Conservation (phyloP, 1,139 yeast species). For the Candida smagusa region DNA sequence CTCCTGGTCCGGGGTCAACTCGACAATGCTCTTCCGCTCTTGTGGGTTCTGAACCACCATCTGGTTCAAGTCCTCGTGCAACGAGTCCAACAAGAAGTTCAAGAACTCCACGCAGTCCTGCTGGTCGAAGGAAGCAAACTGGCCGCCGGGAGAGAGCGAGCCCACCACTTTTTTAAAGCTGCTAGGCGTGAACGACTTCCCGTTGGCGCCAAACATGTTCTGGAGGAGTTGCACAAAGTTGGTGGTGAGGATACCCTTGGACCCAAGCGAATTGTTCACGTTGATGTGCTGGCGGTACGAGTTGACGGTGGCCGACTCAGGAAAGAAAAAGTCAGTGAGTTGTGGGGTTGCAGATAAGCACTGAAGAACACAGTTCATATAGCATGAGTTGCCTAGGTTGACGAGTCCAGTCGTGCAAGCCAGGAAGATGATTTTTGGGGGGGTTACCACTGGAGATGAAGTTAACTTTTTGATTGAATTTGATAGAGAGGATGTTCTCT, state of each 20-base stretch:
- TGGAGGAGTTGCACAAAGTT: constrained; percentile 66
- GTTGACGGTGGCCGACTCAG: constrained; percentile 15
- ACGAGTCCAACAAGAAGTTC: constrained; percentile 75
- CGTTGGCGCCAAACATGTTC: constrained; percentile 52
- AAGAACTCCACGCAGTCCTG: constrained; percentile 94
- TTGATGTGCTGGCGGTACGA: constrained; percentile 73
- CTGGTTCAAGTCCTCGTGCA: constrained; percentile 86
- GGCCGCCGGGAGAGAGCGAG: constrained; percentile 56
- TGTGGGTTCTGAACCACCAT: constrained; percentile 33
- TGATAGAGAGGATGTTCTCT: constrained; percentile 4
- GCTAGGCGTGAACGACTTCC: constrained; percentile 50
- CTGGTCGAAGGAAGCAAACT: constrained; percentile 74
- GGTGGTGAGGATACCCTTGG: constrained; percentile 77
- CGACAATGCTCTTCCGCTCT: constrained; percentile 40
- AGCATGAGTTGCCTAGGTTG: constrained; percentile 90
- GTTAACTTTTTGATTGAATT: constrained; percentile 6
- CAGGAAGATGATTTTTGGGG: constrained; percentile 15
- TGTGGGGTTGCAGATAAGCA: constrained; percentile 58
- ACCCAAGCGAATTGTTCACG: constrained; percentile 70
- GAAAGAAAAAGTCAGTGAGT: constrained; percentile 40
- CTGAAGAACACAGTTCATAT: constrained; percentile 88
- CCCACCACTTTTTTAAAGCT: constrained; percentile 66
- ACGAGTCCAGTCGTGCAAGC: constrained; percentile 56
- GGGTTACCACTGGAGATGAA: neutral
- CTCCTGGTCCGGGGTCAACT: constrained; percentile 74